phyloP scores from a whole-genome alignment of 2,329 filamentous ascomycete genomes.

The Catunica adiposa region DNA sequence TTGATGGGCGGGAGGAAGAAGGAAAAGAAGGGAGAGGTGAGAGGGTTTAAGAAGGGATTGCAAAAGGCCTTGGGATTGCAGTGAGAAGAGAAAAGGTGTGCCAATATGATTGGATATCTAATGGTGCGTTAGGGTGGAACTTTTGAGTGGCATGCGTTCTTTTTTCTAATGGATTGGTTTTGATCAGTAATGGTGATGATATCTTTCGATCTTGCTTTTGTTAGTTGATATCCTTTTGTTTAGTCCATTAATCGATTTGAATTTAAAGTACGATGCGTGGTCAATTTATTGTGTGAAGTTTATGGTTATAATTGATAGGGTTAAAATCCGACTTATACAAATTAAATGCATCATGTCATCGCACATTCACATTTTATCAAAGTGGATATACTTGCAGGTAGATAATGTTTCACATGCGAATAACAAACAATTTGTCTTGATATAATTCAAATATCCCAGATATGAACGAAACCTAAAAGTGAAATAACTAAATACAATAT shows the following conservation, averaged over 20 bases:
- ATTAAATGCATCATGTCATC: too few relatives aligned
- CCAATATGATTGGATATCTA: background rate
- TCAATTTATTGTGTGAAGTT: too few relatives aligned
- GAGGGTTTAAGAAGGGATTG: slow-evolving; percentile 28
- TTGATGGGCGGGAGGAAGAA: slow-evolving; percentile 27
- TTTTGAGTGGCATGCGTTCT: background rate
- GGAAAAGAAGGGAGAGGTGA: slow-evolving; percentile 21
- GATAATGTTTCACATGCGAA: too few relatives aligned
- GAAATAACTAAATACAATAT: background rate
- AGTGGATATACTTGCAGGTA: too few relatives aligned
- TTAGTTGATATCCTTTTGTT: slow-evolving; percentile 3
- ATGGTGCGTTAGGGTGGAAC: background rate
- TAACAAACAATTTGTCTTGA: too few relatives aligned
- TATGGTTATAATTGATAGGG: too few relatives aligned
- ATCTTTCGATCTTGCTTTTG: background rate
- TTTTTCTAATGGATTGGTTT: background rate
- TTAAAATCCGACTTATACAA: too few relatives aligned
- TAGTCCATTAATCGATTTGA: too few relatives aligned
- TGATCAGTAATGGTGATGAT: background rate
- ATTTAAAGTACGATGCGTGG: too few relatives aligned
- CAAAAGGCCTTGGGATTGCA: slow-evolving; percentile 22
- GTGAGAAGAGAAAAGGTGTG: background rate
- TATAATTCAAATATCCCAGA: too few relatives aligned
- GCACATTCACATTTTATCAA: too few relatives aligned
- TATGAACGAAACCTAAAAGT: background rate